Evolutionary conservation across 2,329 filamentous ascomycete species (phyloP).

Genomic region (Akanthomyces dipterigenus): DNA sequence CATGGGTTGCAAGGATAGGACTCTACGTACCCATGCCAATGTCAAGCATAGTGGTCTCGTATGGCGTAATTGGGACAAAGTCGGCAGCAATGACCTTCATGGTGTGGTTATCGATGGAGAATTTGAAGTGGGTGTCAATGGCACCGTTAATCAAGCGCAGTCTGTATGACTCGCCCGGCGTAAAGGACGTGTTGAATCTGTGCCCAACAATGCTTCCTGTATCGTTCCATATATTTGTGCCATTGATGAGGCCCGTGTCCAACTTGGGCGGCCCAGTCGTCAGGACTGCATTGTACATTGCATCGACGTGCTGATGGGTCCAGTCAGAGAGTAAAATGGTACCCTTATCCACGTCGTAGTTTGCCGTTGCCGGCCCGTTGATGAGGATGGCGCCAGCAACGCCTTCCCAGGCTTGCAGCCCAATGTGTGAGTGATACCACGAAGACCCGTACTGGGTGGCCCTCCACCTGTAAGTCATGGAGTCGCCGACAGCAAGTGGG

Average conservation of each 20-base stretch:
- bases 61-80: slow-evolving; percentile 51
- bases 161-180: slow-evolving; percentile 36
- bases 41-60: slow-evolving; percentile 40
- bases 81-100: slow-evolving; percentile 53
- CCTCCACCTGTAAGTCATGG: slow-evolving; percentile 50
- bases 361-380: slow-evolving; percentile 49
- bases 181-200: slow-evolving; percentile 32
- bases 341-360: slow-evolving; percentile 60
- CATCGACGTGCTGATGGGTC: slow-evolving; percentile 31
- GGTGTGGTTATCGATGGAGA: slow-evolving; percentile 49
- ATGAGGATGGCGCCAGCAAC: slow-evolving; percentile 55
- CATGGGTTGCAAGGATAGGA: neutral
- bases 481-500: slow-evolving; percentile 42
- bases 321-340: slow-evolving; percentile 53
- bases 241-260: slow-evolving; percentile 41
- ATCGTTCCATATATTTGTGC: slow-evolving; percentile 19
- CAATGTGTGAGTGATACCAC: slow-evolving; percentile 58
- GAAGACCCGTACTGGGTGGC: slow-evolving; percentile 48
- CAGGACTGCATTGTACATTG: neutral
- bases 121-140: slow-evolving; percentile 38
- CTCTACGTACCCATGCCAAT: slow-evolving; percentile 39
- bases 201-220: slow-evolving; percentile 21
- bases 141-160: slow-evolving; percentile 42
- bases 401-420: slow-evolving; percentile 44
- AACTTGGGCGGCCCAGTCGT: slow-evolving; percentile 16